phyloP scores from a whole-genome alignment of 495 filamentous ascomycete species.

The Cercophora sp. region DNA sequence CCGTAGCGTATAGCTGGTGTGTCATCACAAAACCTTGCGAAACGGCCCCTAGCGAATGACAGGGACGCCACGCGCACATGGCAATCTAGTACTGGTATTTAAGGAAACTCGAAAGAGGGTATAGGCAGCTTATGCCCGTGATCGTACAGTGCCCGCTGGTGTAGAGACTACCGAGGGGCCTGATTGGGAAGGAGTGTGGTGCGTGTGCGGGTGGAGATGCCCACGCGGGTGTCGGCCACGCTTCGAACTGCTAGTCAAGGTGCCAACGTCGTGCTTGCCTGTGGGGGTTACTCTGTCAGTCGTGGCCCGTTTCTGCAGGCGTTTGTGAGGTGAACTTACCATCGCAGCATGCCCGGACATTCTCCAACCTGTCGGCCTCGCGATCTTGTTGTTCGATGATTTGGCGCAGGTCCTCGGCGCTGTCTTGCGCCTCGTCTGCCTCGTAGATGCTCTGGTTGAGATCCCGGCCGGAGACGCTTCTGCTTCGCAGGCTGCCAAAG shows the following conservation, averaged over 20 bases:
- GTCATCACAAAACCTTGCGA: constrained; percentile 26
- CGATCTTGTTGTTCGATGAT: constrained; percentile 71
- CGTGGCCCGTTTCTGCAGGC: background rate
- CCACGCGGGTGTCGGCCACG: constrained; percentile 30
- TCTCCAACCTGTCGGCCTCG: constrained; percentile 76
- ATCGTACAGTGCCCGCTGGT: constrained; percentile 27
- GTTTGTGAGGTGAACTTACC: constrained; percentile 51
- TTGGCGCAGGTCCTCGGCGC: constrained; percentile 72
- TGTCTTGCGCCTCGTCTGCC: constrained; percentile 66
- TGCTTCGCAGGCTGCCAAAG: constrained; percentile 44
- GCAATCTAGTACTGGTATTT: constrained; percentile 15
- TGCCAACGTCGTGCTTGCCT: constrained; percentile 76
- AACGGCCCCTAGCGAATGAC: constrained; percentile 34
- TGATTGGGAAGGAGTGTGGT: constrained; percentile 29
- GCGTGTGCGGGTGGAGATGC: constrained; percentile 26
- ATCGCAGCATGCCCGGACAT: constrained; percentile 96
- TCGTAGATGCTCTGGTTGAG: constrained; percentile 59
- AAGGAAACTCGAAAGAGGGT: constrained; percentile 18
- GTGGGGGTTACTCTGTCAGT: constrained; percentile 23
- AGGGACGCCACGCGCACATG: constrained; percentile 17
- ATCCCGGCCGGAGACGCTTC: constrained; percentile 32
- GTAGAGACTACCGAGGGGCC: constrained; percentile 36
- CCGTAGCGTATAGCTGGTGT: constrained; percentile 27
- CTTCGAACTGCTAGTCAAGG: constrained; percentile 42
- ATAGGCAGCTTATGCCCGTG: constrained; percentile 24